Conservation (phyloP, 177 flowering plant genomes). For the Vitis hybrid region DNA sequence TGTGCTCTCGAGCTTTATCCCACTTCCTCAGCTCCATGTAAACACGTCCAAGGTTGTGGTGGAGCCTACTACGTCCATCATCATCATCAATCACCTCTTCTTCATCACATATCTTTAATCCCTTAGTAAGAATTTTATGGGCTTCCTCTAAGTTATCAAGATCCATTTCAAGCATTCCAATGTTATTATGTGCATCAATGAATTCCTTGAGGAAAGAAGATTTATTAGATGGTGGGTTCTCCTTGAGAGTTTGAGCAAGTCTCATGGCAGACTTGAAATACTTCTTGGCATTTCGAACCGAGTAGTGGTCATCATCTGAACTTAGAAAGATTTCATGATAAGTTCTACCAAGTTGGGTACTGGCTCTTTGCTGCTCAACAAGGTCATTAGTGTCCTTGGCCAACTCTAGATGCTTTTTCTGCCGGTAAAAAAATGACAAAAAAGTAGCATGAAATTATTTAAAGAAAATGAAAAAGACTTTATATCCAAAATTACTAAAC, state of each 20-base stretch:
- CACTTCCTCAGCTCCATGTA: constrained; percentile 76
- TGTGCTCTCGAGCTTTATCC: constrained; percentile 72
- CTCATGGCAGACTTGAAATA: constrained; percentile 81
- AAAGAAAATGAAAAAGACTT: not conserved
- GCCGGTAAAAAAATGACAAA: constrained; percentile 17
- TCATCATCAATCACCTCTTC: constrained; percentile 80
- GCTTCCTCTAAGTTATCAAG: constrained; percentile 88
- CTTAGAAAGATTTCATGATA: constrained; percentile 77
- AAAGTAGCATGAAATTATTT: not conserved
- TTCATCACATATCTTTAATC: constrained; percentile 79
- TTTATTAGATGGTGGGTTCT: constrained; percentile 33
- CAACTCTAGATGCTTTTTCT: constrained; percentile 89
- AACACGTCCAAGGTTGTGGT: constrained; percentile 88
- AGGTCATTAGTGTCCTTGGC: constrained; percentile 74
- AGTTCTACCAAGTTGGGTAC: constrained; percentile 94
- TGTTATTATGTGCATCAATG: constrained; percentile 88
- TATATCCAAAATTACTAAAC: not conserved
- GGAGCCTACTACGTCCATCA: constrained; percentile 84
- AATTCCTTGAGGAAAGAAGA: constrained; percentile 76
- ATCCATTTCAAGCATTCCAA: constrained; percentile 95
- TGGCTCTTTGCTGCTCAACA: constrained; percentile 92
- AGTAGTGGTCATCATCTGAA: constrained; percentile 62
- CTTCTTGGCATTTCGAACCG: constrained; percentile 76
- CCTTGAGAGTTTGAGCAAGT: constrained; percentile 65
- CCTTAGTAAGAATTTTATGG: constrained; percentile 52